Base-by-base conservation (phyloP, 2,329 filamentous ascomycete species). In the Dryadomyces quercivorus region DNA sequence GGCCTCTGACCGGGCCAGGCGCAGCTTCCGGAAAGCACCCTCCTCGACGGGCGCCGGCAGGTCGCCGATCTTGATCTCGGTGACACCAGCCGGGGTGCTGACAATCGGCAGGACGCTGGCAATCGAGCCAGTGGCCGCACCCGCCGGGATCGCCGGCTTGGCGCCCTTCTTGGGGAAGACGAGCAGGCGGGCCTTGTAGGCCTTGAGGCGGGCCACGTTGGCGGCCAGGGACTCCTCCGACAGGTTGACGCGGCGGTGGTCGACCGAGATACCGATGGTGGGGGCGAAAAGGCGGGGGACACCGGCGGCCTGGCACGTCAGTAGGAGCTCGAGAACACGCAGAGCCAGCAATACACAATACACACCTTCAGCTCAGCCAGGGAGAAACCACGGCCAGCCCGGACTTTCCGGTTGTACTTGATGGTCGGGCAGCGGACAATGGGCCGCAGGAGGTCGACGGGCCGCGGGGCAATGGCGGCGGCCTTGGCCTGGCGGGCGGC, bases 321-420 rank as follows among this genome's bases (percentile, higher is more conserved):
- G 13, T 13, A 21, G 8, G 9, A 21, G 15, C 2, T 4, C 2
- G 31, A 42, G 26, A 52, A 31, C 15, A 43, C 5, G 9, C 16
- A n/a, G 10, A 8, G 22, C 1, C 15, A 44, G n/a, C 21, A 20
- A 26, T 36, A 34, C n/a, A n/a, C n/a, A n/a, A n/a, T 18, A 40
- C 73, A 63, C 86, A 96, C 92, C 91, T 98, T 98, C 73, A 98
- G 82, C 84, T 98, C 93, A 77, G 85, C 81, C 65, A 97, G 81
- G 67, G 92, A 89, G 86, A 98, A 98, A 73, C 93, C 93, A 81
- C 93, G 90, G 75, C 93, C 93, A 70, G 89, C 84, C 73, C 93
- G 86, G 71, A 94, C 87, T 72, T 90, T 90, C 72, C 93, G 91
- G 88, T 98, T 98, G 84, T 98, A 95, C 83, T 94, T 95, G 81